Conservation (phyloP, 2,329 filamentous ascomycete species). For the Aspergillus oerlinghausenensis region DNA sequence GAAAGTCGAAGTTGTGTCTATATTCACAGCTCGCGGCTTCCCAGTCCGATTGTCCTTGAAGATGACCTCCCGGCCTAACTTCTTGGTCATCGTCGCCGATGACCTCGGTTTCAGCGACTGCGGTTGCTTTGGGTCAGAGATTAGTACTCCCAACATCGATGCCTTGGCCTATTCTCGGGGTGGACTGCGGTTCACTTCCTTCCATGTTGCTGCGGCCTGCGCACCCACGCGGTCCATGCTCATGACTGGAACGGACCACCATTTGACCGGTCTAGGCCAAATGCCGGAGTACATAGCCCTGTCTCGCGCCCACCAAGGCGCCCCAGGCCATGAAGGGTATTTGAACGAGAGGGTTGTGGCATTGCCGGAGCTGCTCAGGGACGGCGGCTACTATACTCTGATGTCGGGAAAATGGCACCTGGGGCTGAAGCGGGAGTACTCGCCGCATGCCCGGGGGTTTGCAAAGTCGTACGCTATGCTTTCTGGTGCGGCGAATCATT, state of each 20-base stretch:
- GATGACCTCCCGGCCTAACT: constrained; percentile 16
- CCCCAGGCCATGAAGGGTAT: constrained; percentile 35
- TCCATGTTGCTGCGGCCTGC: constrained; percentile 57
- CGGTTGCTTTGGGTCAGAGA: constrained; percentile 52
- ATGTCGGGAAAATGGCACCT: constrained; percentile 35
- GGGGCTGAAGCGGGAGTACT: constrained; percentile 24
- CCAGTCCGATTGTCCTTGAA: not conserved
- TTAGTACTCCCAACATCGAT: constrained; percentile 52
- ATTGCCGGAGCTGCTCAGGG: constrained; percentile 31
- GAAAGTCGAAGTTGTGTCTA: not conserved
- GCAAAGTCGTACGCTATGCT: constrained; percentile 25
- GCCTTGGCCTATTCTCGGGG: constrained; percentile 36
- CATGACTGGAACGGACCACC: constrained; percentile 30
- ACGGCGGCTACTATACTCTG: constrained; percentile 31
- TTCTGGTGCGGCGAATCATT: constrained; percentile 33
- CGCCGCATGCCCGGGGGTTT: constrained; percentile 28
- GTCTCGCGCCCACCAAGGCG: constrained; percentile 16
- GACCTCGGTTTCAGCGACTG: constrained; percentile 53
- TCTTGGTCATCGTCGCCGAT: constrained; percentile 26
- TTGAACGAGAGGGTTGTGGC: constrained; percentile 31
- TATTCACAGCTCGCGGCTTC: not conserved
- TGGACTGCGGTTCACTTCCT: constrained; percentile 54
- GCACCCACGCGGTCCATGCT: constrained; percentile 40
- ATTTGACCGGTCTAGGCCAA: constrained; percentile 29
- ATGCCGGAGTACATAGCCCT: constrained; percentile 24